Evolutionary conservation across 2,329 filamentous ascomycete species (phyloP), one percentile per base, ranked within the genome.

Genomic region (Corynespora cassiicola): DNA sequence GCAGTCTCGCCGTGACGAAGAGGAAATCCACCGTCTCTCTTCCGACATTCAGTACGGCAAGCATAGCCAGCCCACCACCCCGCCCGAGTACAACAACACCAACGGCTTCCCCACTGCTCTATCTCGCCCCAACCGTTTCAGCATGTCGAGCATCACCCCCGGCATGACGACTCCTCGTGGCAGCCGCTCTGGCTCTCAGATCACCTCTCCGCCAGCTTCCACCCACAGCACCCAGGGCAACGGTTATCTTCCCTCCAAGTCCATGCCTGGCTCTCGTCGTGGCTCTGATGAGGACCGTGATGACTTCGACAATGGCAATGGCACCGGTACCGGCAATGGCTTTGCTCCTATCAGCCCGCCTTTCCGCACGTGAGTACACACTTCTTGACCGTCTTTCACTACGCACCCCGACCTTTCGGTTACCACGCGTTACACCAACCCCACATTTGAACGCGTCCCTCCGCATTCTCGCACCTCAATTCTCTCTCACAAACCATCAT

Each of bases 1-100:
- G 55, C 87, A 94, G 66, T 88, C 92, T 68, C 85, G 86, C 47
- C 84, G 81, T 47, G 88, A 94, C 63, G 89, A 91, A 64, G 81
- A 87, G 56, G 90, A 96, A 63, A 84, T 95, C 58, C 84, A 87
- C 41, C 85, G 88, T 66, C 87, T 97, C 74, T 86, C 90, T 59
- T 85, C 90, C 55, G 88, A 94, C 54, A 78, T 95, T 23, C 52
- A 54, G n/a, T 63, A 83, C 45, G 88, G 88, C 36, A 87, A 91
- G 58, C 88, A 95, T 65, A 96, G 89, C 56, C 92, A 97, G 72
- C 94, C 94, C 11, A 96, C 94, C 2, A 99, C 94, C 15, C 94
- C 94, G 15, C 94, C 94, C 20, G 94, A 97, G 68, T 92, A 94
- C 68, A 86, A 85, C 56, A 90, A 95, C 34, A 82, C 80, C 43